Conservation (phyloP, 2,329 filamentous ascomycete species). For the Fusarium algeriense region DNA sequence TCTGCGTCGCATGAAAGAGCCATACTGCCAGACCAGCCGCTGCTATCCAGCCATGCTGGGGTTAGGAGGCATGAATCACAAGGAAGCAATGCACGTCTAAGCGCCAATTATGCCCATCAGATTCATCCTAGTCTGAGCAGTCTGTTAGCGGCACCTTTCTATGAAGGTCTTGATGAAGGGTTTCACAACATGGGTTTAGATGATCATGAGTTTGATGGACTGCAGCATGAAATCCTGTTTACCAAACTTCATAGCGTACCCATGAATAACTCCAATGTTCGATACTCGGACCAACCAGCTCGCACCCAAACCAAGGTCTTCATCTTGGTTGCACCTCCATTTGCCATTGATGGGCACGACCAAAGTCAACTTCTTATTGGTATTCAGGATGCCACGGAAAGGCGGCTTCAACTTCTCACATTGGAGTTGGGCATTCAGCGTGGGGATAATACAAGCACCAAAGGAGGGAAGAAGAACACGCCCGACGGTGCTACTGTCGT, state of each 20-base stretch:
- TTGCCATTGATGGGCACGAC: constrained; percentile 65
- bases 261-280: constrained; percentile 70
- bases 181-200: constrained; percentile 80
- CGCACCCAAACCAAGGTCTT: constrained; percentile 72
- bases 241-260: constrained; percentile 77
- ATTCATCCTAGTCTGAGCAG: constrained; percentile 68
- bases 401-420: constrained; percentile 74
- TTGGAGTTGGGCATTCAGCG: constrained; percentile 66
- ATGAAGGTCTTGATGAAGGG: constrained; percentile 77
- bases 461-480: constrained; percentile 37
- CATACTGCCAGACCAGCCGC: constrained; percentile 78
- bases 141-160: constrained; percentile 75
- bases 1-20: constrained; percentile 86
- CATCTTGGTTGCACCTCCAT: constrained; percentile 71
- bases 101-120: constrained; percentile 59
- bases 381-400: constrained; percentile 76
- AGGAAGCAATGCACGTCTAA: constrained; percentile 56
- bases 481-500: constrained; percentile 43
- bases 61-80: constrained; percentile 79
- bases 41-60: constrained; percentile 55
- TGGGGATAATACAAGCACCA: constrained; percentile 47
- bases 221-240: constrained; percentile 79
- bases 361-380: constrained; percentile 72
- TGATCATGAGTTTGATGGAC: constrained; percentile 77
- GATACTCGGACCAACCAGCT: constrained; percentile 68